phyloP scores from a whole-genome alignment of 1,284 basidiomycete genomes.

The Cutaneotrichosporon arboriforme region DNA sequence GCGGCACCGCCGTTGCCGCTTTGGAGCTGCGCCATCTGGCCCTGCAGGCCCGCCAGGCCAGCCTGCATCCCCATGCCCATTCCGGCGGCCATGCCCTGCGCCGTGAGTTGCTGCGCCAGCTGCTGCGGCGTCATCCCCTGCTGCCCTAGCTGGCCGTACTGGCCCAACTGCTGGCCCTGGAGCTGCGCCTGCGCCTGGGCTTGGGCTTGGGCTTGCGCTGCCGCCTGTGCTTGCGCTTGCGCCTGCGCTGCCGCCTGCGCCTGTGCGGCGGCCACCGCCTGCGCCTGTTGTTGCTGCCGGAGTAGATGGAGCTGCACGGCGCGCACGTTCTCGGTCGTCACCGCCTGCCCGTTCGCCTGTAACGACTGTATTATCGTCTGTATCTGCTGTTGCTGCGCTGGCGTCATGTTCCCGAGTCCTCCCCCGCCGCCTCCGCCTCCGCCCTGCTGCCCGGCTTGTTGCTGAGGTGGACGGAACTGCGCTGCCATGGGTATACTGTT shows the following conservation, averaged over 20 bases:
- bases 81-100: too few relatives aligned
- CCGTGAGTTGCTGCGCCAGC: too few relatives aligned
- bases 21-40: too few relatives aligned
- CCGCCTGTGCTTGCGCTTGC: slow-evolving; percentile 4
- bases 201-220: slow-evolving; percentile 1
- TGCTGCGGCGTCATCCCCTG: too few relatives aligned
- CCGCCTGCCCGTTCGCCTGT: slow-evolving; percentile 28
- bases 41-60: too few relatives aligned
- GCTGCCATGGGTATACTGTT: slow-evolving; percentile 18
- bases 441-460: slow-evolving; percentile 16
- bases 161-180: not conserved
- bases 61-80: too few relatives aligned
- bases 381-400: slow-evolving; percentile 15
- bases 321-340: slow-evolving; percentile 33
- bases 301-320: slow-evolving; percentile 23
- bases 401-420: slow-evolving; percentile 5
- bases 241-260: slow-evolving; percentile 9
- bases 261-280: slow-evolving; percentile 9
- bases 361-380: slow-evolving; percentile 33
- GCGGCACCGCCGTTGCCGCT: too few relatives aligned
- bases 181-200: slow-evolving; percentile 3
- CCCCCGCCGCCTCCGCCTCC: not conserved
- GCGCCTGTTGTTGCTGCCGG: slow-evolving; percentile 14
- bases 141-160: not conserved
- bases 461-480: slow-evolving; percentile 22